Evolutionary conservation across 2,329 filamentous ascomycete species (phyloP), one percentile per base, ranked within the genome.

Genomic region (Aspergillus fructus): DNA sequence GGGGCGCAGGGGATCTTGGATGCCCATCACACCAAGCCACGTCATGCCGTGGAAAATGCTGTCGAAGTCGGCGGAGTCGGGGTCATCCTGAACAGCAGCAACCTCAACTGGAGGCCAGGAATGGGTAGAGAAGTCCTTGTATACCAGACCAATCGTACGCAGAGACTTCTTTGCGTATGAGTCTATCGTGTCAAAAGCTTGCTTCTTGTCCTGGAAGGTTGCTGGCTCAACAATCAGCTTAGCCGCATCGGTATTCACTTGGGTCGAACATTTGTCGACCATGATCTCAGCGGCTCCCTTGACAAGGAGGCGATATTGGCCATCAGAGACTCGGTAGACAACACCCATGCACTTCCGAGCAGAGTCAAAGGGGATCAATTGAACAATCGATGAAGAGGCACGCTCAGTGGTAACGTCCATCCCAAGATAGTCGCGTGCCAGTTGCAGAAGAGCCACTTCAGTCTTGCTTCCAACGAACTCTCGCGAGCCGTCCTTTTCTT

Each of bases 401-500:
- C 89, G 85, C 66, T 89, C 82, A 64, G 88, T 83, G 45, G 79
- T 79, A 15, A 91, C 80, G 3, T 85, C 83, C 84, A 91, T 87
- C 15, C 81, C 86, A 5, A 91, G 79, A 66, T 88, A 79, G 50
- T 87, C 83, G 49, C 82, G 82, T 13, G 87, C 88, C 65, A 90
- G 84, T 24, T 85, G 83, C n/a, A 92, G 80, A 56, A 91, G 75
- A 3, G 89, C 88, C 4, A 88, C 89, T 70, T 91, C 89, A 0
- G 89, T 91, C 78, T 91, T 91, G 66, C 88, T 90, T 46, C 89
- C 89, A 63, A 91, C 87, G 59, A 89, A 91, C 1, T 83, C 84
- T 62, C 80, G 79, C 51, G 81, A 74, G 13, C 88, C 87, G 34
- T 89, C 83, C n/a, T 85, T 83, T 19, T 90, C 86, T 45, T 88